Conservation (phyloP, 129 eudicot genomes). For the Chrysanthemum seticuspe region DNA sequence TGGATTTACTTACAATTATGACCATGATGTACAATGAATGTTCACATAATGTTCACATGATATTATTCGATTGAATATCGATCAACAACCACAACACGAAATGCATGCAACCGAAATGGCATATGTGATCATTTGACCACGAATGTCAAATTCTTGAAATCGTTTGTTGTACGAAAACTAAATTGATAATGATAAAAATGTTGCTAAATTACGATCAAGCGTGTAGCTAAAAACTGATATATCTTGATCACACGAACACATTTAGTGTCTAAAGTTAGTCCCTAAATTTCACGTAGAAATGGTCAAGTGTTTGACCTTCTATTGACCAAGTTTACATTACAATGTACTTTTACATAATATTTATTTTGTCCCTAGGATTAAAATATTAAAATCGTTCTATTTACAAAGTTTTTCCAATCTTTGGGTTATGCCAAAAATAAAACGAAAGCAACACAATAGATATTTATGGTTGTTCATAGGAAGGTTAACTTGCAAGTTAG, state of each 20-base stretch:
- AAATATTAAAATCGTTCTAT: neutral
- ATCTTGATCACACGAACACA: too few species aligned
- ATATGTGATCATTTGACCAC: neutral
- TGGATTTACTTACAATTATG: neutral
- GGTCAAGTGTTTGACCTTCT: neutral
- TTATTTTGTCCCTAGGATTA: neutral
- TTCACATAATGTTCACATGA: neutral
- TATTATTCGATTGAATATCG: neutral
- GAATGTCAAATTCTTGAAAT: neutral
- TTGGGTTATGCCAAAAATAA: conserved; percentile 28
- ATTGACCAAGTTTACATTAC: neutral
- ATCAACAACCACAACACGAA: neutral
- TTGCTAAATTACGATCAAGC: neutral
- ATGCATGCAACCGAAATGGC: too few species aligned
- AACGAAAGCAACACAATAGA: conserved; percentile 33
- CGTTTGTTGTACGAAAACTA: neutral
- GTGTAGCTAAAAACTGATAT: neutral
- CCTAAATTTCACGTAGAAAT: too few species aligned
- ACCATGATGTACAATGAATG: neutral
- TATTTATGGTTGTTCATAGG: conserved; percentile 29
- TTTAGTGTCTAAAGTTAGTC: too few species aligned
- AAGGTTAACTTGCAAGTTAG: conserved; percentile 42
- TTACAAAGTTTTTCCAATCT: neutral
- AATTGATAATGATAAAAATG: neutral
- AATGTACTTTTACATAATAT: neutral